Evolutionary conservation across 805 yeast species (phyloP).

Genomic region (Candida wancherniae): DNA sequence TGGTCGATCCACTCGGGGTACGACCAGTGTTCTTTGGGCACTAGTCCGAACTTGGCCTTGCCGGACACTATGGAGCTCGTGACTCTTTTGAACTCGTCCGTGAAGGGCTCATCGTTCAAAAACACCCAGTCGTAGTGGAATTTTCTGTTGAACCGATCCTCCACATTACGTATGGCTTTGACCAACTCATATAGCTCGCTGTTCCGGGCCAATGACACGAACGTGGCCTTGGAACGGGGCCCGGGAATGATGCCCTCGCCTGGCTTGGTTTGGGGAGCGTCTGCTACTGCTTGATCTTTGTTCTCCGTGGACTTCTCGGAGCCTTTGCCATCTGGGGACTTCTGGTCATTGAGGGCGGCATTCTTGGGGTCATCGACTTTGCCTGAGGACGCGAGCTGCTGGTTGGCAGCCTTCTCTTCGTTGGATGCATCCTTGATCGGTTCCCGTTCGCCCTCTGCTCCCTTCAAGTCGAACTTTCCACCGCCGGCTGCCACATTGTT

Average conservation of each 20-base stretch:
- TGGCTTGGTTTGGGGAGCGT: background rate
- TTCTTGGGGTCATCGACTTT: background rate
- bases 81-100: conserved; percentile 18
- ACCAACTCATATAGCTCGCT: conserved; percentile 12
- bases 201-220: conserved; percentile 17
- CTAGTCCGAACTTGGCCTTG: conserved; percentile 15
- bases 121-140: conserved; percentile 26
- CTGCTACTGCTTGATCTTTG: background rate
- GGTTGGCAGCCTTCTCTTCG: conserved; percentile 8
- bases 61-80: conserved; percentile 18
- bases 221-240: conserved; percentile 12
- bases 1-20: conserved; percentile 19
- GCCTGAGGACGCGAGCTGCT: conserved; percentile 10
- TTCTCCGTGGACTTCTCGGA: background rate
- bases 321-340: too few relatives aligned
- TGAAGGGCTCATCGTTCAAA: conserved; percentile 21
- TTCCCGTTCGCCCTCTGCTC: background rate
- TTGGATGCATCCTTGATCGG: conserved; percentile 8
- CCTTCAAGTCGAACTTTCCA: too few relatives aligned
- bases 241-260: conserved; percentile 10
- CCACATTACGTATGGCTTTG: conserved; percentile 19
- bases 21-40: conserved; percentile 21
- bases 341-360: background rate
- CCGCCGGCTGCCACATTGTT: too few relatives aligned
- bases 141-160: conserved; percentile 19